Base-by-base conservation (phyloP, 345 rosid genomes). In the Euphorbia peplus region DNA sequence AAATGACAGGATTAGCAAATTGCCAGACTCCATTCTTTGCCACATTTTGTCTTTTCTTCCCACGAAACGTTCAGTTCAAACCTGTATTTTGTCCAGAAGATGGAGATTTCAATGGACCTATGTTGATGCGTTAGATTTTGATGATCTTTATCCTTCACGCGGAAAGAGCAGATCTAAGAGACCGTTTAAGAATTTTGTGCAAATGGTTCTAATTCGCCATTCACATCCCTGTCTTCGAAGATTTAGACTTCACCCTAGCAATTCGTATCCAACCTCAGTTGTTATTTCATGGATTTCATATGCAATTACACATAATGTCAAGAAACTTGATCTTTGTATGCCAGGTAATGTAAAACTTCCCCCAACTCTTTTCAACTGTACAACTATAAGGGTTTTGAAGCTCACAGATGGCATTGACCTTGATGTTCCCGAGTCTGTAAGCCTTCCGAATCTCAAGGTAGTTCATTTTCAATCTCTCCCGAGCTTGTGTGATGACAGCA, bases 21-120 rank as follows among this genome's bases (percentile, higher is more conserved):
- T 63, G 41, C 67, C 67, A 14, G 21, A 42, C 1, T 18, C 5
- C 13, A 8, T 64, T 16, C 24, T 25, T 15, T 15, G 41, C 47
- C 35, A 64, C n/a, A 18, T 64, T 25, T 18, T 64, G 10, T 26
- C 55, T 8, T 64, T 44, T 42, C 55, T 64, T 16, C 55, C 67
- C 0, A 28, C 41, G 8, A 47, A 46, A 28, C 4, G 8, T 3
- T 21, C 15, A 14, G 18, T 9, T 5, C 2, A 25, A 7, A 46
- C 67, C 41, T 11, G 54, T 24, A 15, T 64, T 64, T 14, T 64
- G 28, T 44, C 56, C 4, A 64, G 19, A 47, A 25, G 24, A 13
- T 64, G 55, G 55, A 44, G 37, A 44, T 8, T 24, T 21, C 10
- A 8, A 0, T 64, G 56, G 67, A 64, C 18, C 15, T 25, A 12